Evolutionary conservation across 1,284 basidiomycete species (phyloP), one percentile per base, ranked within the genome.

Genomic region (Sporisorium scitamineum): DNA sequence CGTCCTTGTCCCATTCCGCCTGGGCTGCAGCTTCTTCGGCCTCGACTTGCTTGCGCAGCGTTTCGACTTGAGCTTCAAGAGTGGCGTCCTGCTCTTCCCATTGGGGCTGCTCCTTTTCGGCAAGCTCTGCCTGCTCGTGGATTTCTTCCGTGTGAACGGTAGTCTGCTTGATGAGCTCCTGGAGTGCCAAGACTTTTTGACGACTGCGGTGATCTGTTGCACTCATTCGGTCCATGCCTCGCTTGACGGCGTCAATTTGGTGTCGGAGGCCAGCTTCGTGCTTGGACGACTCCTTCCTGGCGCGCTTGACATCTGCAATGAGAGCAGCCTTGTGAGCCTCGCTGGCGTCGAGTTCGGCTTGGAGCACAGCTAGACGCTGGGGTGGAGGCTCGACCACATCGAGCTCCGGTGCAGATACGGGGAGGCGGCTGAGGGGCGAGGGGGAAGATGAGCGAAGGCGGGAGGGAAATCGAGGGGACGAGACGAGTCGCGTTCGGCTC

Each of bases 111-210:
- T 73, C 70, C 39, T 61, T 68, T 34, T 81, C 78, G 20, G 76
- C 59, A 11, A 63, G 53, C 14, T 76, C 71, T 29, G 76, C 78
- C 32, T 80, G 74, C 27, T 72, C 61, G 54, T 80, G 75, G 27
- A 79, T 71, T 53, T 80, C 76, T 22, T 74, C 66, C 24, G 69
- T 69, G 24, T 75, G 72, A 18, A 68, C 57, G 45, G 71, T 78
- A 42, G 80, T 70, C 65, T 82, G 80, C 59, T 78, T 71, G 56
- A 82, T 81, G 44, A 74, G 69, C 59, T 82, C 80, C 60, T 80
- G 79, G 56, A 82, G 52, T 1, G 80, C 79, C 32, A 81, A 44
- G 2, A 82, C 78, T 48, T 81, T 82, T 50, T 81, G 80, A 26
- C 77, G 77, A 50, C 65, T 76, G 42, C 80, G 69, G 42, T 81